Evolutionary conservation across 2,329 filamentous ascomycete genomes (phyloP), one percentile per base, ranked within the genome.

Genomic region (Elsinoe perseae): DNA sequence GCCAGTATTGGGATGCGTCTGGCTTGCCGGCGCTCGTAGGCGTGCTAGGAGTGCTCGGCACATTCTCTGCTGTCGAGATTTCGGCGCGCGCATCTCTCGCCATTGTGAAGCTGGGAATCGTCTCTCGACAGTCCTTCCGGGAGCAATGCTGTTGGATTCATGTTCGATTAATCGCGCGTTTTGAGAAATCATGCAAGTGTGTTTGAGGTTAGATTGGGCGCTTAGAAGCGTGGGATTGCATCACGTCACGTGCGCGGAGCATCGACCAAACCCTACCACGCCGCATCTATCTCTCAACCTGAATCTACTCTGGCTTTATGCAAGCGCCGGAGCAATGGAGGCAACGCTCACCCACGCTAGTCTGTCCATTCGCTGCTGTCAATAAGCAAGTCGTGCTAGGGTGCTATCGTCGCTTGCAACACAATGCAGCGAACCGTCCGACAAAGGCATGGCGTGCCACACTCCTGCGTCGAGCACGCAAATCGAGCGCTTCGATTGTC

Each of bases 1-100:
- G 64, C 63, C 64, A 66, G 12, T 61, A 58, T 54, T 50, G 23
- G 21, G 43, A 21, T 14, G 14, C 16, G 18, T 54, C 36, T 32
- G 48, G 56, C 48, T 57, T 54, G 40, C 34, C 32, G 12, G 14
- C 21, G 23, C 40, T 44, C 4, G 5, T 44, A 2, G 40, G 40
- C 20, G 40, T 44, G 40, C 20, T 44, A 6, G 40, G 40, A 12
- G 40, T 44, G 18, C 40, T 44, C 1, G 40, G 40, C 3, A 44
- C 14, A n/a, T 23, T 44, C n/a, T 44, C 40, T 44, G 2, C 20
- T 8, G 18, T 44, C 18, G 20, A 14, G 18, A 12, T 16, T 12
- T 21, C 25, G n/a, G 40, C 18, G 21, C 25, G 3, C 9, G 25
- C 9, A 9, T 44, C 40, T 44, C 25, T 44, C 18, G 40, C 40